Evolutionary conservation across 164 flowering plant species (phyloP).

Genomic region (Vitis riparia): DNA sequence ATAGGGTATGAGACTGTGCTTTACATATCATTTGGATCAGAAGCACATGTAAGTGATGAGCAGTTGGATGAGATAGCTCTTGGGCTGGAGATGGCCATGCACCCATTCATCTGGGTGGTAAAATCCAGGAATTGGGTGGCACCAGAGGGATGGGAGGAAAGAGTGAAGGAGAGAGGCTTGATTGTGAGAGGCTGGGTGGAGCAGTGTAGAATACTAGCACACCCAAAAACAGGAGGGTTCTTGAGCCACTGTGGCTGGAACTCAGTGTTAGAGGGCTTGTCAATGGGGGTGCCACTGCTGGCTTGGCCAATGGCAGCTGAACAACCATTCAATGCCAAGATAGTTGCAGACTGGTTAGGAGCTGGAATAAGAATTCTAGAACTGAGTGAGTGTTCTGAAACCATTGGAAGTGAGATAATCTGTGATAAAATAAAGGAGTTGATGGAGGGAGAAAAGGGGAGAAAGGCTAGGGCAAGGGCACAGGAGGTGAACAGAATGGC

Average conservation of each 20-base stretch:
- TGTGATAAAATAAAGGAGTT: slow-evolving; percentile 14
- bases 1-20: slow-evolving; percentile 8
- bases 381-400: neutral
- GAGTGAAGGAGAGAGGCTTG: slow-evolving; percentile 29
- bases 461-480: slow-evolving; percentile 16
- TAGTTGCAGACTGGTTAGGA: slow-evolving; percentile 21
- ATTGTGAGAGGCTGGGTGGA: slow-evolving; percentile 32
- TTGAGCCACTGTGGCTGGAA: slow-evolving; percentile 53
- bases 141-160: slow-evolving; percentile 23
- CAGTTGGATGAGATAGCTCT: slow-evolving; percentile 28
- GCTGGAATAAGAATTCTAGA: slow-evolving; percentile 17
- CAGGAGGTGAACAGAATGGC: slow-evolving; percentile 12
- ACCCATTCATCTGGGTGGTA: slow-evolving; percentile 22
- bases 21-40: slow-evolving; percentile 31
- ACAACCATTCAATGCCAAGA: slow-evolving; percentile 37
- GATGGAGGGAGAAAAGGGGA: slow-evolving; percentile 10
- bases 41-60: slow-evolving; percentile 11
- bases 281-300: slow-evolving; percentile 34
- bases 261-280: slow-evolving; percentile 37
- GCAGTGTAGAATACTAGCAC: slow-evolving; percentile 23
- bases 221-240: slow-evolving; percentile 36
- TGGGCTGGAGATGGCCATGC: slow-evolving; percentile 25
- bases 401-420: slow-evolving; percentile 6
- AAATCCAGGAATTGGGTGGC: slow-evolving; percentile 19
- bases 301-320: slow-evolving; percentile 44